Conservation (phyloP, 306 rosid genomes). For the Ammopiptanthus mongolicus region DNA sequence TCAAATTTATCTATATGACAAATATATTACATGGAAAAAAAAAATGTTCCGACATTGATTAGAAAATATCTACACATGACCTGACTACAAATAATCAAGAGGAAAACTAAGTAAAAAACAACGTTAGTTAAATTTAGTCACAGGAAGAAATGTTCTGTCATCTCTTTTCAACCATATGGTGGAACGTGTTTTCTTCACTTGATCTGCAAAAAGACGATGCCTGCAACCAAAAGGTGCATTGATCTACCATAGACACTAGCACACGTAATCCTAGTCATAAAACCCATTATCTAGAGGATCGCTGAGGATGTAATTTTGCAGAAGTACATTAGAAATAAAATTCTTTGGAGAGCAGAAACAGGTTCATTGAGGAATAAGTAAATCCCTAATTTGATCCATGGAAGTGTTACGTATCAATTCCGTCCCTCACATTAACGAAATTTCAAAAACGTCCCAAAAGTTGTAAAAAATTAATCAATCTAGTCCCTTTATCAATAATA, state of each 20-base stretch:
- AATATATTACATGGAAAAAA: neutral
- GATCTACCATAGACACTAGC: neutral
- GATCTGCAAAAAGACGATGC: slow-evolving; percentile 65
- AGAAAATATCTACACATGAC: slow-evolving; percentile 9
- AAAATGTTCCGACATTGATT: neutral
- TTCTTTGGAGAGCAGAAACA: neutral
- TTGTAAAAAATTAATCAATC: too few relatives aligned
- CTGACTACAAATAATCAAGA: slow-evolving; percentile 6
- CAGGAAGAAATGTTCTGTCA: slow-evolving; percentile 56
- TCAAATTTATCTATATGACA: neutral
- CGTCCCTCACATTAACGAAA: too few relatives aligned
- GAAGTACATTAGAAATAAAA: neutral
- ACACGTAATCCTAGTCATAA: neutral
- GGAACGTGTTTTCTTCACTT: slow-evolving; percentile 81
- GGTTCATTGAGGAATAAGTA: too few relatives aligned
- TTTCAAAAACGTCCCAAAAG: too few relatives aligned
- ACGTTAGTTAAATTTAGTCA: slow-evolving; percentile 33
- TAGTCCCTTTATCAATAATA: too few relatives aligned
- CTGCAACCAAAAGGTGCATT: slow-evolving; percentile 37
- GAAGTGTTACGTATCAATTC: too few relatives aligned
- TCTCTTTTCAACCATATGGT: slow-evolving; percentile 80
- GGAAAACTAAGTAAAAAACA: neutral
- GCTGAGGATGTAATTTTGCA: neutral
- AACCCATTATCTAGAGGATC: neutral
- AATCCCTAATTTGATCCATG: too few relatives aligned